These are phyloP conservation scores for Hanseniaspora occidentalis DNA, from an alignment of 805 yeast species.

Conservation along the genomic window DNA sequence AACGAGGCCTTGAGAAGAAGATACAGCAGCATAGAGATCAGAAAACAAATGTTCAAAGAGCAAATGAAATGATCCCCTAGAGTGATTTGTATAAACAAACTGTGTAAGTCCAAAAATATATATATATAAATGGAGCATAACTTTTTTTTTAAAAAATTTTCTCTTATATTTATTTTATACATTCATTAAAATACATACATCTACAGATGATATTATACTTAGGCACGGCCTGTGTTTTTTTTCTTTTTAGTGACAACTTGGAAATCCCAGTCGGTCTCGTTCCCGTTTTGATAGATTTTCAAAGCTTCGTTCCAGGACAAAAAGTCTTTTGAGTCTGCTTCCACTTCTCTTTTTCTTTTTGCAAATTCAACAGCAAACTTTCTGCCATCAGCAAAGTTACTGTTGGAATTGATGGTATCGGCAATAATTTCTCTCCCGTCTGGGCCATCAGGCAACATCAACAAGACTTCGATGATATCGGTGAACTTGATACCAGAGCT, in stretches of 20 bases:
- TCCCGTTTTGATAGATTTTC: slow-evolving; percentile 27
- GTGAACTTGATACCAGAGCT: slow-evolving; percentile 65
- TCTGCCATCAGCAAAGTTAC: slow-evolving; percentile 87
- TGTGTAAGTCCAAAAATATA: too few species aligned
- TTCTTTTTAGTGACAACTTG: slow-evolving; percentile 56
- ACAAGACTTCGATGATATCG: slow-evolving; percentile 67
- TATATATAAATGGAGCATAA: too few species aligned
- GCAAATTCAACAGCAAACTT: slow-evolving; percentile 85
- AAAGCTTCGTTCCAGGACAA: slow-evolving; percentile 69
- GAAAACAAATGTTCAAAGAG: slow-evolving; percentile 23
- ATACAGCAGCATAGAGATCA: slow-evolving; percentile 27
- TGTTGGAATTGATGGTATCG: slow-evolving; percentile 81
- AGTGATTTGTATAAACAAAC: too few species aligned
- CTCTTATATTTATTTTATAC: too few species aligned
- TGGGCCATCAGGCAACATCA: slow-evolving; percentile 62
- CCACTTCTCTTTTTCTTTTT: slow-evolving; percentile 64
- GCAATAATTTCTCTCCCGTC: slow-evolving; percentile 80
- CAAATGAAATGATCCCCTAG: not conserved
- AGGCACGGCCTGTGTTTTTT: slow-evolving; percentile 1
- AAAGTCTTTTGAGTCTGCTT: slow-evolving; percentile 35
- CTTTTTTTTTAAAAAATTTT: too few species aligned
- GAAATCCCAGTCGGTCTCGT: slow-evolving; percentile 46
- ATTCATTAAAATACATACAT: too few species aligned
- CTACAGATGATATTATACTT: too few species aligned
- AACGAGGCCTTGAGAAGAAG: slow-evolving; percentile 86